These are phyloP conservation scores for Cadophora sp. DNA, from an alignment of 2,329 filamentous ascomycete species.

Conservation along the genomic window DNA sequence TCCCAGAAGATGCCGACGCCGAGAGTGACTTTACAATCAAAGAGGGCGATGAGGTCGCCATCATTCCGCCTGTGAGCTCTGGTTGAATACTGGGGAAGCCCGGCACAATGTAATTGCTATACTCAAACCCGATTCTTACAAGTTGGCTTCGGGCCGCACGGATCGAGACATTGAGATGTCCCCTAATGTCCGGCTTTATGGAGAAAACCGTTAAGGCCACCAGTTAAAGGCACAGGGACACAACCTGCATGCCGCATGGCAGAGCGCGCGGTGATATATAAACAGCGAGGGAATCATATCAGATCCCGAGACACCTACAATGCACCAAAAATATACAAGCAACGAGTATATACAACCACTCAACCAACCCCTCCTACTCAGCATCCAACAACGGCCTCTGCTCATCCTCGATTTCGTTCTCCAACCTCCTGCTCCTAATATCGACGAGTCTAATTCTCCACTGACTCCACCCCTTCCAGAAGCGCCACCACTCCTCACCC, in stretches of 20 bases:
- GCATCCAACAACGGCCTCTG: conserved; percentile 22
- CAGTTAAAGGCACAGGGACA: not conserved
- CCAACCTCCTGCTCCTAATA: conserved; percentile 10
- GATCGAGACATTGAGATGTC: too few relatives aligned
- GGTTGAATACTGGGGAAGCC: conserved; percentile 57
- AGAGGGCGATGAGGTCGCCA: conserved; percentile 82
- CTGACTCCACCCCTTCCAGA: conserved; percentile 39
- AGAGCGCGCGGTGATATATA: not conserved
- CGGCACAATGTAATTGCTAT: not conserved
- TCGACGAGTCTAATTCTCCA: conserved; percentile 28
- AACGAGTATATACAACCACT: not conserved
- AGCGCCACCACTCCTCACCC: conserved; percentile 41
- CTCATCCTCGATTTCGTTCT: conserved; percentile 15
- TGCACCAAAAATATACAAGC: not conserved
- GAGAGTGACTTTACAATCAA: conserved; percentile 59
- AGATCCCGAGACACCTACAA: not conserved
- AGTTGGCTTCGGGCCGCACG: too few relatives aligned
- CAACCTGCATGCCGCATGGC: not conserved
- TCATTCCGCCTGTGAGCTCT: conserved; percentile 88
- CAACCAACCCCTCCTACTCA: not conserved
- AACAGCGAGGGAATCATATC: not conserved
- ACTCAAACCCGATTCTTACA: not conserved
- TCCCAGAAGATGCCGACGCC: conserved; percentile 53
- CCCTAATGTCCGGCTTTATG: too few relatives aligned
- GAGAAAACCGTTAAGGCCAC: not conserved